Base-by-base conservation (phyloP, 2,329 filamentous ascomycete species). In the Dactylellina haptotyla region DNA sequence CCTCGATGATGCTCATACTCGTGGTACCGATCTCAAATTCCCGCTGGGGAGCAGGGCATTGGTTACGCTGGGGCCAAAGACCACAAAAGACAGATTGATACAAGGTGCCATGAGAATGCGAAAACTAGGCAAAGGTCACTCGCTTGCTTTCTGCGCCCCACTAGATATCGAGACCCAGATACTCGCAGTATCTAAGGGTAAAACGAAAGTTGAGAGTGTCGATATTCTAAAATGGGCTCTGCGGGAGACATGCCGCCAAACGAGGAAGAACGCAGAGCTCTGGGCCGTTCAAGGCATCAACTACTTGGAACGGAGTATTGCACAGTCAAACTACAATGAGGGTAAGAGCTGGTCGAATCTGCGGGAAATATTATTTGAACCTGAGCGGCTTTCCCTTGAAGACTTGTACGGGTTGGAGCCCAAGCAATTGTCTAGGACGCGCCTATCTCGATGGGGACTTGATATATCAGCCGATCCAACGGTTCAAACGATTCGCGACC, bases 41-140 rank as follows among this genome's bases (percentile, higher is more conserved):
- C 90, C 88, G 0, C 64, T 71, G 0, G 3, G 84, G 16, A 89
- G 88, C 76, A 82, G 87, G 0, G 91, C 89, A 0, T 87, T 87
- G 0, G 87, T 93, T 0, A 92, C 89, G 0, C 79, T 94, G 0
- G 89, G 90, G 0, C 83, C 87, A 0, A 82, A 83, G 4, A 75
- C 92, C 0, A 89, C 87, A 0, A 93, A 93, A 70, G 90, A 93
- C 74, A 81, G 85, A 8, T 78, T 92, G 0, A 86, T 88, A 0
- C 90, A 93, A 84, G 89, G 87, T 86, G 81, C 88, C 69, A 91
- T 90, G 87, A 80, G 90, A 23, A 87, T 92, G 86, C 80, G 90
- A 12, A 87, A 88, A 66, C 82, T 93, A 0, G 90, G 88, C 0
- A 80, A 86, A 0, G 89, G 88, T 0, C 89, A 93, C 75, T 87